A percentile compares a stretch with the other conserved stretches of the same genome.
These are phyloP conservation scores for Malus asiatica DNA, from an alignment of 306 rosid species.

Conservation along the genomic window DNA sequence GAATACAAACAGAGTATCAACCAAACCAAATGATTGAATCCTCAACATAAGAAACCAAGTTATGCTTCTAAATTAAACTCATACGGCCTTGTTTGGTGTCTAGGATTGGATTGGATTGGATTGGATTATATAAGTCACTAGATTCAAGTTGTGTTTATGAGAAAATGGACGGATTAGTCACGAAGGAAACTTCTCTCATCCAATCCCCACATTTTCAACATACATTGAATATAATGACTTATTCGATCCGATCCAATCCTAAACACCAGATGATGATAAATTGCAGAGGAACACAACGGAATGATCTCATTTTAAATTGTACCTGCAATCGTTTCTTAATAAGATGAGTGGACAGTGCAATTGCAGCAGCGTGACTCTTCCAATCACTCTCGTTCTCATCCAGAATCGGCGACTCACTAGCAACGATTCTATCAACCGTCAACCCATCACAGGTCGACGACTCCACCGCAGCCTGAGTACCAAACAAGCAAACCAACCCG, in stretches of 20 bases:
- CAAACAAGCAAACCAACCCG: constrained; percentile 28
- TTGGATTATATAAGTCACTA: too few relatives aligned
- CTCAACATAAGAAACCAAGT: not conserved
- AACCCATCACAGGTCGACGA: constrained; percentile 74
- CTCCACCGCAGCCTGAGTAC: constrained; percentile 38
- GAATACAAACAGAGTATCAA: not conserved
- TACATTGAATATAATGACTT: too few relatives aligned
- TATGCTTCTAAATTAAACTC: not conserved
- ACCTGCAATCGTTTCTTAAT: constrained; percentile 88
- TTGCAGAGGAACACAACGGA: not conserved
- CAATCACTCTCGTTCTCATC: constrained; percentile 68
- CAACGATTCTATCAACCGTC: constrained; percentile 56
- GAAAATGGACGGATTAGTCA: too few relatives aligned
- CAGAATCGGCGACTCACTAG: constrained; percentile 55
- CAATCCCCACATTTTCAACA: too few relatives aligned
- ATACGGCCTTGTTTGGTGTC: not conserved
- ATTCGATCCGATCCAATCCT: too few relatives aligned
- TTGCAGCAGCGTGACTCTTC: constrained; percentile 84
- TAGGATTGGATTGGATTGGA: too few relatives aligned
- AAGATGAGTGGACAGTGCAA: constrained; percentile 73
- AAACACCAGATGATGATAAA: too few relatives aligned
- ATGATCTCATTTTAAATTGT: not conserved
- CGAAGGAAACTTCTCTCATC: too few relatives aligned
- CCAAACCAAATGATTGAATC: not conserved
- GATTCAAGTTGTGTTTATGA: too few relatives aligned